These are phyloP conservation scores for Butyriboletus appendiculatus DNA, from an alignment of 1,284 basidiomycete species.

Conservation along the genomic window DNA sequence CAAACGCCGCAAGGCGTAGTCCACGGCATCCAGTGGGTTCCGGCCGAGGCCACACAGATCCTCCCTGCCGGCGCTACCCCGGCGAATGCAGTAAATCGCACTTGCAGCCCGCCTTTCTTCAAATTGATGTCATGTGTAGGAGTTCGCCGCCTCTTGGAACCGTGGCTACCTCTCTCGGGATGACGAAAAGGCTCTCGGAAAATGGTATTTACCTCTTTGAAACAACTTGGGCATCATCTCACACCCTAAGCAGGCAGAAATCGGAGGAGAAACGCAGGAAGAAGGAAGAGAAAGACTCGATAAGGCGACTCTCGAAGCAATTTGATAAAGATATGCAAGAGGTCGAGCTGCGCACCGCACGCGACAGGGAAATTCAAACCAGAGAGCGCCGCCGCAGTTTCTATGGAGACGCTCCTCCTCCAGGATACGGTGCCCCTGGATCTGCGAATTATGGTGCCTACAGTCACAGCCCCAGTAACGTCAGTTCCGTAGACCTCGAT, in stretches of 20 bases:
- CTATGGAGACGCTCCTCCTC: slow-evolving; percentile 32
- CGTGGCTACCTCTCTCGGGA: slow-evolving; percentile 42
- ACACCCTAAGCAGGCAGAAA: slow-evolving; percentile 46
- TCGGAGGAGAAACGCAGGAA: slow-evolving; percentile 57
- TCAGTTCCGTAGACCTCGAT: slow-evolving; percentile 25
- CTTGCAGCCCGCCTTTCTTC: neutral
- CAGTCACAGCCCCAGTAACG: slow-evolving; percentile 25
- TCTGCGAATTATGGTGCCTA: slow-evolving; percentile 25
- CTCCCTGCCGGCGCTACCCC: slow-evolving; percentile 59
- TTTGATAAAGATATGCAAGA: slow-evolving; percentile 48
- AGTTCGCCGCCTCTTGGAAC: slow-evolving; percentile 59
- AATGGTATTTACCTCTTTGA: slow-evolving; percentile 45
- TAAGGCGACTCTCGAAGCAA: slow-evolving; percentile 51
- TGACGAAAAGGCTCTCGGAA: slow-evolving; percentile 45
- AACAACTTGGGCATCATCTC: slow-evolving; percentile 5
- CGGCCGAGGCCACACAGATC: slow-evolving; percentile 62
- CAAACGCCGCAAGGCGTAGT: slow-evolving; percentile 66
- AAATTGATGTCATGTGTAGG: slow-evolving; percentile 38
- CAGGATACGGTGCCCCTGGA: slow-evolving; percentile 23
- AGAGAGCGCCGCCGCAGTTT: slow-evolving; percentile 38
- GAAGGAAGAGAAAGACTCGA: slow-evolving; percentile 56
- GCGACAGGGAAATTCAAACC: slow-evolving; percentile 51
- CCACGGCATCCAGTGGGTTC: slow-evolving; percentile 75
- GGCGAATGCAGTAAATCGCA: slow-evolving; percentile 49
- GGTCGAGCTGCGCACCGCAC: slow-evolving; percentile 50